Evolutionary conservation across 352 stramenopile species (phyloP), one percentile per base, ranked within the genome.

Genomic region (Pythium oligandrum): DNA sequence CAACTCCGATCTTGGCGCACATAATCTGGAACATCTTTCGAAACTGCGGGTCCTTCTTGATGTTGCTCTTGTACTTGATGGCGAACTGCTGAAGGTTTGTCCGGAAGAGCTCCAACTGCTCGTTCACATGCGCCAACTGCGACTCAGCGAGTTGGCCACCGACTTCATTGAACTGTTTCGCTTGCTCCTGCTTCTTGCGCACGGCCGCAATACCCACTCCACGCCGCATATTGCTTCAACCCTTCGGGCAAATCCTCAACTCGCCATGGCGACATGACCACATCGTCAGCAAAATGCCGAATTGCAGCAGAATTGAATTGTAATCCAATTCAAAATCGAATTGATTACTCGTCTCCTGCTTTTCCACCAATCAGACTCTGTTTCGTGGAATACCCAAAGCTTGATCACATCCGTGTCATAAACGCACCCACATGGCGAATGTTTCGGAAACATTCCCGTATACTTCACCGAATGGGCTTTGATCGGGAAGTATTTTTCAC

Each of bases 1-100:
- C 97, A 7, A 99, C 94, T 17, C 96, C 96, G 54, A 98, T 96
- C 53, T 94, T 96, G 44, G 74, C 74, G 70, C 95, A 99, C 96
- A 99, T 99, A 56, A 81, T 80, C 61, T 98, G 88, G 64, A 98
- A 98, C 53, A 94, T 88, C 60, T 87, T 83, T 17, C 93, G 86
- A 65, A 98, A 98, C 40, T 95, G 85, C 0, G 94, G 89, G 68
- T 98, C 94, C 51, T 92, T 91, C 67, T 96, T 97, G 67, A 98
- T 98, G 57, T 94, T 89, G 64, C 82, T 88, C 72, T 97, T 97
- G 79, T 98, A 92, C 67, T 98, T 96, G 52, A 86, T 51, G 1
- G 94, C 94, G 58, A 98, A 98, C 51, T 92, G 73, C 63, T 96
- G 83, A 49, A 98, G 71, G 53, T 94, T 92, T n/a, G 70, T 78